These are phyloP conservation scores for Penicillium crystallinum DNA, from an alignment of 495 filamentous ascomycete species.

Conservation along the genomic window DNA sequence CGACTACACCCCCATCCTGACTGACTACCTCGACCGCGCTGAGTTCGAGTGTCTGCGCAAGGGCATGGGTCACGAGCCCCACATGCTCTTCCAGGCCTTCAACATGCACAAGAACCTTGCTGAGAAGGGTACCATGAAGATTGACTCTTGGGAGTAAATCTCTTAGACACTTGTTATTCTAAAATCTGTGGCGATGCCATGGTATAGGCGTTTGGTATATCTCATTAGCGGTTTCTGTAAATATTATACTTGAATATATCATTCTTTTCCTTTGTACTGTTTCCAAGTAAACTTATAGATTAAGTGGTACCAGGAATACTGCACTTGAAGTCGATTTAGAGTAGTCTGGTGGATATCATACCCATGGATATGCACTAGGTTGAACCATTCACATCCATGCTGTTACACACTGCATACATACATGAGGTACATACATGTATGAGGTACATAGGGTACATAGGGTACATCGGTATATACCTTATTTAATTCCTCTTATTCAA, in stretches of 20 bases:
- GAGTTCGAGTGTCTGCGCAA: slow-evolving; percentile 83
- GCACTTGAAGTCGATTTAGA: no score
- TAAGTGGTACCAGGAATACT: no score
- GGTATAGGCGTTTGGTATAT: slow-evolving; percentile 13
- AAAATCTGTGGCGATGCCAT: background rate
- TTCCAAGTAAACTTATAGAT: no score
- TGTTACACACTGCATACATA: no score
- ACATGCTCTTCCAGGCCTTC: slow-evolving; percentile 76
- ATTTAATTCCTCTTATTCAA: no score
- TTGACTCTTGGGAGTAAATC: slow-evolving; percentile 50
- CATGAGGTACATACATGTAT: no score
- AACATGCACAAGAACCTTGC: slow-evolving; percentile 83
- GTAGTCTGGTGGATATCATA: no score
- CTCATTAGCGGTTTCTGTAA: slow-evolving; percentile 11
- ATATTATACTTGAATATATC: background rate
- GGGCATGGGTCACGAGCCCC: slow-evolving; percentile 88
- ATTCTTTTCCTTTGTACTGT: no score
- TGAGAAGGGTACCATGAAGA: slow-evolving; percentile 82
- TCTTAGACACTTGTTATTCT: background rate
- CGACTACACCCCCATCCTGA: slow-evolving; percentile 75
- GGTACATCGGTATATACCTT: no score
- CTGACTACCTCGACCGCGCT: slow-evolving; percentile 80
- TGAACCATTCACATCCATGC: no score
- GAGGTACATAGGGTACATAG: no score
- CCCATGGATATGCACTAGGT: no score